Conservation (phyloP, 179 eudicot species). For the Sideroxylon spinosum region DNA sequence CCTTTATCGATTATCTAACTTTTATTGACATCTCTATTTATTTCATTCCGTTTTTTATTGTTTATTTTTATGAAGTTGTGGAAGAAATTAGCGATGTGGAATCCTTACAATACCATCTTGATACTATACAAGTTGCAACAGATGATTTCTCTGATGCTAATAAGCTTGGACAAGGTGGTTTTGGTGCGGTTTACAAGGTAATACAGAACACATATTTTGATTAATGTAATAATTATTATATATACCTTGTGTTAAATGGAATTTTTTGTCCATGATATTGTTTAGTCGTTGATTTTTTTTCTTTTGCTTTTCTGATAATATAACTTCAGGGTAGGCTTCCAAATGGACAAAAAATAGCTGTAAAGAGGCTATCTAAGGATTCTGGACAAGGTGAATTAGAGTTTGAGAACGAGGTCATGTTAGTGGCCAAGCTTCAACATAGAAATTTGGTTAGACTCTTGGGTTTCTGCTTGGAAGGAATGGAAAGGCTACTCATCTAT, state of each 20-base stretch:
- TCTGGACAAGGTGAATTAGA: slow-evolving; percentile 9
- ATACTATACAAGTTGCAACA: neutral
- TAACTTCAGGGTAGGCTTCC: slow-evolving; percentile 15
- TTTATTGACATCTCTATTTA: too few relatives aligned
- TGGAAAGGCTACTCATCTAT: slow-evolving; percentile 2
- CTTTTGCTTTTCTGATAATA: too few relatives aligned
- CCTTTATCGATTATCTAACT: too few relatives aligned
- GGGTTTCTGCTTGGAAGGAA: slow-evolving; percentile 3
- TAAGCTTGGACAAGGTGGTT: slow-evolving; percentile 9
- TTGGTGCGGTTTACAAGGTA: slow-evolving; percentile 12
- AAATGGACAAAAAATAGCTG: slow-evolving; percentile 12
- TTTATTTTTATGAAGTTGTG: neutral
- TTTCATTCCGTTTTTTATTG: too few relatives aligned
- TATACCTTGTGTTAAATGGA: neutral
- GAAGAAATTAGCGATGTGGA: neutral
- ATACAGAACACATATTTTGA: neutral
- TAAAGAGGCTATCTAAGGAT: neutral
- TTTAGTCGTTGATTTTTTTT: too few relatives aligned
- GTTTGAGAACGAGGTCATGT: slow-evolving; percentile 9
- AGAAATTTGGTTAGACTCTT: slow-evolving; percentile 1
- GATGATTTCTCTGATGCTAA: slow-evolving; percentile 7
- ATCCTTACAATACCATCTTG: neutral
- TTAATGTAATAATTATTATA: neutral
- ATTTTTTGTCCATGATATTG: too few relatives aligned
- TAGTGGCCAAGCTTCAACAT: slow-evolving; percentile 6